Evolutionary conservation across 202 grass and related monocot species (phyloP).

Genomic region (Cymbopogon flexuosus): DNA sequence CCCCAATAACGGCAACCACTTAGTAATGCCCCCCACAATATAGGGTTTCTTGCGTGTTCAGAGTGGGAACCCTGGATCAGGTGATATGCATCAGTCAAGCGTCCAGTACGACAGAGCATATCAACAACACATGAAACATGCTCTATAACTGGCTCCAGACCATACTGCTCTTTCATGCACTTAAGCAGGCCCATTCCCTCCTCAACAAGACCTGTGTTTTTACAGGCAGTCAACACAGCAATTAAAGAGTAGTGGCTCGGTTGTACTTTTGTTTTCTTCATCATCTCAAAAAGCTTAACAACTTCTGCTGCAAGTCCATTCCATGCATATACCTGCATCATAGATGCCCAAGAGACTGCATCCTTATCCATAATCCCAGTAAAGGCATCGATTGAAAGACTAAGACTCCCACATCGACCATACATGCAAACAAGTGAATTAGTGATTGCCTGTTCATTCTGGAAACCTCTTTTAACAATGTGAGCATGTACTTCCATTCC

Average conservation of each 20-base stretch:
- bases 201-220: slow-evolving; percentile 57
- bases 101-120: slow-evolving; percentile 49
- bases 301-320: slow-evolving; percentile 42
- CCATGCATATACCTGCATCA: slow-evolving; percentile 69
- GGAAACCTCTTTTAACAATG: slow-evolving; percentile 65
- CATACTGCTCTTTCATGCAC: slow-evolving; percentile 56
- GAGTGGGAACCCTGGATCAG: slow-evolving; percentile 34
- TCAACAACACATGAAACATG: slow-evolving; percentile 63
- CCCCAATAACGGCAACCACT: slow-evolving; percentile 46
- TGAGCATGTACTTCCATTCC: slow-evolving; percentile 55
- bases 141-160: slow-evolving; percentile 41
- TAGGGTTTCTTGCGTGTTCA: background rate
- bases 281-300: slow-evolving; percentile 48
- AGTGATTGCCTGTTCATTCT: slow-evolving; percentile 31
- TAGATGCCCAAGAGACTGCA: slow-evolving; percentile 64
- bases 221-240: slow-evolving; percentile 49
- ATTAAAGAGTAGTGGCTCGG: slow-evolving; percentile 59
- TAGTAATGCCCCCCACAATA: slow-evolving; percentile 55
- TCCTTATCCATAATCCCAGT: slow-evolving; percentile 44
- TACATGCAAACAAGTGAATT: slow-evolving; percentile 69
- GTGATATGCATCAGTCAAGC: slow-evolving; percentile 51
- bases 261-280: slow-evolving; percentile 44
- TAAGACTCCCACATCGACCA: slow-evolving; percentile 47
- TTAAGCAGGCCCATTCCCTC: slow-evolving; percentile 49
- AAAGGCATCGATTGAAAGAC: slow-evolving; percentile 40